Evolutionary conservation across 345 rosid species (phyloP).

Genomic region (Cochlearia excelsa): DNA sequence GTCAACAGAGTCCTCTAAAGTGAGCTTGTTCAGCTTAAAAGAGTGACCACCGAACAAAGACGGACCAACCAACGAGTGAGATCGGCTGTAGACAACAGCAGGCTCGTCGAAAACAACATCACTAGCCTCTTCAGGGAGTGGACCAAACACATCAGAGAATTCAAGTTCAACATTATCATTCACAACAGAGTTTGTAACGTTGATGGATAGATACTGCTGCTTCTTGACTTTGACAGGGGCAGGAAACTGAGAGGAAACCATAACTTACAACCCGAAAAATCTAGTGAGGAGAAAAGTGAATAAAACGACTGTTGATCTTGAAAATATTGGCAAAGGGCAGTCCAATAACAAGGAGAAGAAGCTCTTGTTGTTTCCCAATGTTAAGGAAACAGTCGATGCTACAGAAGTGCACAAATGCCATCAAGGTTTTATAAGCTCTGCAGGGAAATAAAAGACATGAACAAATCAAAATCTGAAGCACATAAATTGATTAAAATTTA

Average conservation of each 20-base stretch:
- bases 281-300: conserved; percentile 52
- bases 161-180: conserved; percentile 35
- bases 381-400: conserved; percentile 85
- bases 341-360: conserved; percentile 71
- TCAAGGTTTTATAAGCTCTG: conserved; percentile 76
- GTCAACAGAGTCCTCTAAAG: conserved; percentile 47
- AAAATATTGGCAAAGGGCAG: conserved; percentile 69
- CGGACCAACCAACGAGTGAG: conserved; percentile 92
- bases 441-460: not conserved
- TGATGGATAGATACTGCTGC: conserved; percentile 29
- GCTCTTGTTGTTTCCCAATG: conserved; percentile 80
- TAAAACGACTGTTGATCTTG: conserved; percentile 48
- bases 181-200: conserved; percentile 24
- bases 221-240: conserved; percentile 21
- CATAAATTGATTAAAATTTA: not conserved
- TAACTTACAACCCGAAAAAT: conserved; percentile 36
- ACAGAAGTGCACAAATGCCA: conserved; percentile 69
- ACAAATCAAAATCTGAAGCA: not conserved
- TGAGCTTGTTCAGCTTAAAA: conserved; percentile 60
- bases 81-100: conserved; percentile 62
- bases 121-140: conserved; percentile 28
- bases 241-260: conserved; percentile 37
- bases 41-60: conserved; percentile 60
- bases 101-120: conserved; percentile 57
- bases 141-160: conserved; percentile 41